Evolutionary conservation across 2,329 filamentous ascomycete species (phyloP), one percentile per base, ranked within the genome.

Genomic region (Penicillium sp.): DNA sequence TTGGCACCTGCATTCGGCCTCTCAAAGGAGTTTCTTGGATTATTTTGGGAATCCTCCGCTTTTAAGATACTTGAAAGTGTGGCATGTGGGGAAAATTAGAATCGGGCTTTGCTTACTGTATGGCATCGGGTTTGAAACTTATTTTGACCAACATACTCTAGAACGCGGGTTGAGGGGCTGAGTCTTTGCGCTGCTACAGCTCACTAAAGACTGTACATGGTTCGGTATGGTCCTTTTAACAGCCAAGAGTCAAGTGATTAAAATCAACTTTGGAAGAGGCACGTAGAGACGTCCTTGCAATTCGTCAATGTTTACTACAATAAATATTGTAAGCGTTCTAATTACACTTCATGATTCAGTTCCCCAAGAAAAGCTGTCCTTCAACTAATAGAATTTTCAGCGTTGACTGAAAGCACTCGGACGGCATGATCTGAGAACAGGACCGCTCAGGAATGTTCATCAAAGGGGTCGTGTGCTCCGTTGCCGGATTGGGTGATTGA

Each of bases 381-480:
- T 5, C 7, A 6, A 14, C 30, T n/a, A 33, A n/a, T 6, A 6
- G 7, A 2, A 33, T 6, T 13, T 13, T 33, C 30, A 7, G 14
- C n/a, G n/a, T n/a, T n/a, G n/a, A n/a, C n/a, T n/a, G n/a, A n/a
- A n/a, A n/a, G n/a, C n/a, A n/a, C n/a, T n/a, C n/a, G n/a, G n/a
- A n/a, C n/a, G n/a, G n/a, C 13, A 33, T 7, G 14, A 33, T 5
- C 14, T n/a, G 30, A n/a, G 30, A 33, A 33, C 30, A 33, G 30
- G 30, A n/a, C 30, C 14, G 30, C 30, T 14, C 30, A n/a, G 30
- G 51, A 50, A 53, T 44, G 43, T 25, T 14, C 6, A 39, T 22
- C 38, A 46, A 46, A 22, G 43, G 39, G 48, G 44, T 51, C 44
- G 44, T 44, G 48, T 54, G 52, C 44, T 42, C 41, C 27, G n/a